These are phyloP conservation scores for Avena eriantha DNA, from an alignment of 176 grass and related monocot species.

Conservation along the genomic window DNA sequence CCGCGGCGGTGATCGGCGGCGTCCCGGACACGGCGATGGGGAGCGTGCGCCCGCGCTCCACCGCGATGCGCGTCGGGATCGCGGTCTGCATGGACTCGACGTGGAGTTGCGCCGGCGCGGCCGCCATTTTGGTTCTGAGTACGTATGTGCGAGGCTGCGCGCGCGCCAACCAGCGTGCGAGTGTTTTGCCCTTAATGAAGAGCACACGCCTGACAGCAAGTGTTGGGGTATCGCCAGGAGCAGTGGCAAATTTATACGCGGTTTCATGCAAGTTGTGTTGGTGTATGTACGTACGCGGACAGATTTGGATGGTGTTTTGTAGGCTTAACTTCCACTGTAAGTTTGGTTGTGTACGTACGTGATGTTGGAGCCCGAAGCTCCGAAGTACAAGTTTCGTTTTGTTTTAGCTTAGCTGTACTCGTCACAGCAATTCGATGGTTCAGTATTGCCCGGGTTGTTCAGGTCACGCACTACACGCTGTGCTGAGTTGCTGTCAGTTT, in stretches of 20 bases:
- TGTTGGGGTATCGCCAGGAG: not conserved
- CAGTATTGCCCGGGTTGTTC: not conserved
- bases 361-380: too few species aligned
- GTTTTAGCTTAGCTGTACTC: conserved; percentile 22
- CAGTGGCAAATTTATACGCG: conserved; percentile 1
- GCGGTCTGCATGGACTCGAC: conserved; percentile 69
- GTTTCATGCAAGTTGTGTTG: not conserved
- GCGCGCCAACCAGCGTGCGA: not conserved
- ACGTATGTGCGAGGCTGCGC: not conserved
- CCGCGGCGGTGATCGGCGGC: conserved; percentile 19
- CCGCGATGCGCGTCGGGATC: conserved; percentile 41
- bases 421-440: conserved; percentile 20
- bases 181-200: not conserved
- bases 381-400: not conserved
- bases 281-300: too few species aligned
- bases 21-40: conserved; percentile 44
- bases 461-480: conserved; percentile 19
- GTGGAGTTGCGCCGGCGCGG: conserved; percentile 45
- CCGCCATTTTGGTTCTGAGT: not conserved
- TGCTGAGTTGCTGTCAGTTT: not conserved
- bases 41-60: conserved; percentile 41
- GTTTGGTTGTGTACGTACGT: too few species aligned
- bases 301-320: too few species aligned
- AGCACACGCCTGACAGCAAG: not conserved
- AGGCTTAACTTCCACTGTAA: too few species aligned